phyloP scores from a whole-genome alignment of 1,284 basidiomycete species.

The Cryptococcus hybrid region DNA sequence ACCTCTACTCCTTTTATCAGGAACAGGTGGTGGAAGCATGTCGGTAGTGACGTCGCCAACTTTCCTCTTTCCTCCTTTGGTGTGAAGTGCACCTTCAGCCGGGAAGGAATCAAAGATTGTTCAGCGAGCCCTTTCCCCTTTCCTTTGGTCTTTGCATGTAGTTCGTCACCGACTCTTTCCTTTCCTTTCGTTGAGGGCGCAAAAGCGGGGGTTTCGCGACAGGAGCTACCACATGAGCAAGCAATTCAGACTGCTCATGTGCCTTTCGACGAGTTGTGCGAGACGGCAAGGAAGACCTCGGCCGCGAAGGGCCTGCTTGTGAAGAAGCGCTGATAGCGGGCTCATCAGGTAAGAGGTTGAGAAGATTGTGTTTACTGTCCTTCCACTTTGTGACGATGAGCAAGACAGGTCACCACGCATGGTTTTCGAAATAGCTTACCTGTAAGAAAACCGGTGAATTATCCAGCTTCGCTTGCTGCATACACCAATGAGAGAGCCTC shows the following conservation, averaged over 20 bases:
- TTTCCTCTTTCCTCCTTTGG: conserved; percentile 14
- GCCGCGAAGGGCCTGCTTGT: conserved; percentile 30
- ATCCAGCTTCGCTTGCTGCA: conserved; percentile 68
- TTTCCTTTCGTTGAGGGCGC: conserved; percentile 9
- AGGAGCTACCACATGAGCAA: conserved; percentile 20
- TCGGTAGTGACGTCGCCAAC: not conserved
- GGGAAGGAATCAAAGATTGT: too few relatives aligned
- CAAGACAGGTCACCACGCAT: conserved; percentile 4
- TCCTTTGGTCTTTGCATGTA: conserved; percentile 7
- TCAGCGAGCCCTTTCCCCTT: conserved; percentile 14
- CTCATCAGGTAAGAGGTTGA: conserved; percentile 25
- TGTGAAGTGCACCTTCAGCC: not conserved
- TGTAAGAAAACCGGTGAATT: conserved; percentile 68
- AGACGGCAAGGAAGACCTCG: conserved; percentile 17
- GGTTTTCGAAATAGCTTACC: conserved; percentile 56
- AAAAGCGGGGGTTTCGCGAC: not conserved
- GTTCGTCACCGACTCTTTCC: not conserved
- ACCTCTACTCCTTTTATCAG: conserved; percentile 14
- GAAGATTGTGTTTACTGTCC: conserved; percentile 30
- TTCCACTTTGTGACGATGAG: conserved; percentile 27
- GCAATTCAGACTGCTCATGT: conserved; percentile 32
- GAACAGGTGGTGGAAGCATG: conserved; percentile 32
- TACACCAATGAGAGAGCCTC: not conserved
- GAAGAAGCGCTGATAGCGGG: conserved; percentile 1
- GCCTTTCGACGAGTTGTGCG: conserved; percentile 41